Conservation (phyloP, 2,329 filamentous ascomycete species). For the Pseudogymnoascus sp. region DNA sequence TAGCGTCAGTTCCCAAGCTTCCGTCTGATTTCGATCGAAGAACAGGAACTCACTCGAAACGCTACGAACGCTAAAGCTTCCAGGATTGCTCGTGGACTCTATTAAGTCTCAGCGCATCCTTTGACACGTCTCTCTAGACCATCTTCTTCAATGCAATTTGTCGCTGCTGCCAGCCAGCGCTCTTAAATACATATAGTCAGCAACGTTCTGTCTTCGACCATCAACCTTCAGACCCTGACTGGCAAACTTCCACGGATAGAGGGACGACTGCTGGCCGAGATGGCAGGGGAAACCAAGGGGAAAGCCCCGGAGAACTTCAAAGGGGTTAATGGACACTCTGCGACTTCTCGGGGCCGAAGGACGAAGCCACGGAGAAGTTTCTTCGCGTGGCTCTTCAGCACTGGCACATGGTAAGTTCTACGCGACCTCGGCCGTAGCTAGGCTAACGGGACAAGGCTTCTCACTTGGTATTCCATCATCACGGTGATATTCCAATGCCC, state of each 20-base stretch:
- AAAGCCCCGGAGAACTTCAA: conserved; percentile 28
- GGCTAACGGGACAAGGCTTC: conserved; percentile 44
- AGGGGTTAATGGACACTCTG: conserved; percentile 33
- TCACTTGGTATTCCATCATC: conserved; percentile 78
- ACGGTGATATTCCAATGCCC: conserved; percentile 80
- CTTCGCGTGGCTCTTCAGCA: conserved; percentile 35
- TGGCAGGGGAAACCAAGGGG: conserved; percentile 33
- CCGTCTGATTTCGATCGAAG: conserved; percentile 10
- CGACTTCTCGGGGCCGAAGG: conserved; percentile 27
- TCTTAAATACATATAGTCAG: neutral
- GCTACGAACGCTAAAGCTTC: conserved; percentile 9
- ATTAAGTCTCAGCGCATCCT: conserved; percentile 7
- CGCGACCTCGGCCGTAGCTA: neutral
- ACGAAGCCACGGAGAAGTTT: conserved; percentile 16
- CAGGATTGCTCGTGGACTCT: conserved; percentile 4
- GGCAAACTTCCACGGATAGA: neutral
- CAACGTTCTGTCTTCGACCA: neutral
- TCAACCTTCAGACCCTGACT: neutral
- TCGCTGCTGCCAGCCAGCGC: conserved; percentile 9
- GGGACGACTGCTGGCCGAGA: conserved; percentile 19
- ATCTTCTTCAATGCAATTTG: conserved; percentile 8
- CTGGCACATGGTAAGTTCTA: conserved; percentile 44
- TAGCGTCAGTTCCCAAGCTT: neutral
- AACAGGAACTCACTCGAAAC: conserved; percentile 9
- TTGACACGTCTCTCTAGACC: conserved; percentile 2